Evolutionary conservation across 768 basidiomycete genomes (phyloP).

Genomic region (Zangia roseola): DNA sequence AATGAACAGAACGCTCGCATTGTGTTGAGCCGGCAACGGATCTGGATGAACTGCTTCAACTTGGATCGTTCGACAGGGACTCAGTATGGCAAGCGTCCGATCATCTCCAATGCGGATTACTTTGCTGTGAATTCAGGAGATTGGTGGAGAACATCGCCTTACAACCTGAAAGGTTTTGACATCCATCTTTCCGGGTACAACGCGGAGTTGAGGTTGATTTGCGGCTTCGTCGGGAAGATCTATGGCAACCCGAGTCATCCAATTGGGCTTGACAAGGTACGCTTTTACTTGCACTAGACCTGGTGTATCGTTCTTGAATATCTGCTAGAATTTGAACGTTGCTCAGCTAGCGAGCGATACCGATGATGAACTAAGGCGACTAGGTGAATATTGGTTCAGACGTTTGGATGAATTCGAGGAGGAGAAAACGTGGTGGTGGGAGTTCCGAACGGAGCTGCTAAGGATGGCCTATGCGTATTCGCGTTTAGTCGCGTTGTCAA

Average conservation of each 20-base stretch:
- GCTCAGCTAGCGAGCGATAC: conserved; percentile 61
- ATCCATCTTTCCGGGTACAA: conserved; percentile 81
- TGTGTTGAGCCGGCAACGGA: conserved; percentile 84
- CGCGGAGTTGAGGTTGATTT: conserved; percentile 65
- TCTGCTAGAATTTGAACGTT: conserved; percentile 56
- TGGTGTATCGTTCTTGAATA: conserved; percentile 2
- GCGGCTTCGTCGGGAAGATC: conserved; percentile 58
- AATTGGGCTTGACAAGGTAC: conserved; percentile 72
- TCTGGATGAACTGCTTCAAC: conserved; percentile 91
- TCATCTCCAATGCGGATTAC: conserved; percentile 75
- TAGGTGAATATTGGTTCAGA: conserved; percentile 57
- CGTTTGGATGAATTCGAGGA: conserved; percentile 50
- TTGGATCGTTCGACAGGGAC: conserved; percentile 86
- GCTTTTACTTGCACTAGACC: neutral
- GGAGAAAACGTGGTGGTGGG: conserved; percentile 49
- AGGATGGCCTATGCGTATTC: conserved; percentile 65
- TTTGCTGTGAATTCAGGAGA: conserved; percentile 65
- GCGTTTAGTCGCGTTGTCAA: conserved; percentile 67
- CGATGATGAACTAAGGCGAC: conserved; percentile 63
- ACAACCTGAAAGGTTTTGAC: conserved; percentile 73
- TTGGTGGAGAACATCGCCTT: conserved; percentile 69
- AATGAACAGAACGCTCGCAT: conserved; percentile 84
- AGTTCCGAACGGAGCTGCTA: conserved; percentile 61
- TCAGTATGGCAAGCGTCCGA: conserved; percentile 86
- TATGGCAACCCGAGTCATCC: conserved; percentile 74